These are phyloP conservation scores for Mycena vitilis DNA, from an alignment of 768 basidiomycete species.

Conservation along the genomic window DNA sequence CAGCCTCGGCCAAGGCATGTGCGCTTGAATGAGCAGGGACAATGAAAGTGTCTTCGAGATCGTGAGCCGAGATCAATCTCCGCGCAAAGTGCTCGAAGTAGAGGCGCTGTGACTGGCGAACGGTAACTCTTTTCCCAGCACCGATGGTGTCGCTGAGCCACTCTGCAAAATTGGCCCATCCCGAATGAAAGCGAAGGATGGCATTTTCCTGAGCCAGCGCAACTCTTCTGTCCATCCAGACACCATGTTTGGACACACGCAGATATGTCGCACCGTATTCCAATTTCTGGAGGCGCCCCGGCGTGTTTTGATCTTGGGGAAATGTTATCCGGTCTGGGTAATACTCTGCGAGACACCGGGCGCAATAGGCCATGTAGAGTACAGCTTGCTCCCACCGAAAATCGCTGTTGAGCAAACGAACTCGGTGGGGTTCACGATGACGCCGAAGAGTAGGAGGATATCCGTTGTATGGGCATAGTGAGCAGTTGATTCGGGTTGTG, in stretches of 20 bases:
- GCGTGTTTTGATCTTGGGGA: not conserved
- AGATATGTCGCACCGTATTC: slow-evolving; percentile 38
- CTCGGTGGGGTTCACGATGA: not conserved
- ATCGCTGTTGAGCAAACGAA: not conserved
- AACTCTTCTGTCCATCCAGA: slow-evolving; percentile 41
- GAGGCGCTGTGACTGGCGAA: slow-evolving; percentile 41
- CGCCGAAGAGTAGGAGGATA: not conserved
- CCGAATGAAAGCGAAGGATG: slow-evolving; percentile 39
- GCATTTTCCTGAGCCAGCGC: slow-evolving; percentile 42
- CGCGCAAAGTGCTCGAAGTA: slow-evolving; percentile 44
- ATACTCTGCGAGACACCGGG: slow-evolving; percentile 35
- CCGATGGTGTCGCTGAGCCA: slow-evolving; percentile 39
- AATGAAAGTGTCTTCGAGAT: slow-evolving; percentile 18
- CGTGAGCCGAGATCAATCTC: slow-evolving; percentile 36
- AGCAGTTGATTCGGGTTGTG: slow-evolving; percentile 7
- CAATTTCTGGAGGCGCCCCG: slow-evolving; percentile 14
- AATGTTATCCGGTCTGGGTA: slow-evolving; percentile 38
- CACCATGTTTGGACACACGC: slow-evolving; percentile 42
- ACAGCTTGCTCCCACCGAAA: slow-evolving; percentile 10
- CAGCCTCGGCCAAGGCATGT: slow-evolving; percentile 15
- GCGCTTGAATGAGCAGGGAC: slow-evolving; percentile 37
- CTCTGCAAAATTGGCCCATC: slow-evolving; percentile 44
- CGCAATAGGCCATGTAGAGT: slow-evolving; percentile 31
- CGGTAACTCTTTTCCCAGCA: slow-evolving; percentile 26
- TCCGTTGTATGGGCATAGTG: not conserved